Evolutionary conservation across 257 asterid species (phyloP).

Genomic region (Solanum pennellii): DNA sequence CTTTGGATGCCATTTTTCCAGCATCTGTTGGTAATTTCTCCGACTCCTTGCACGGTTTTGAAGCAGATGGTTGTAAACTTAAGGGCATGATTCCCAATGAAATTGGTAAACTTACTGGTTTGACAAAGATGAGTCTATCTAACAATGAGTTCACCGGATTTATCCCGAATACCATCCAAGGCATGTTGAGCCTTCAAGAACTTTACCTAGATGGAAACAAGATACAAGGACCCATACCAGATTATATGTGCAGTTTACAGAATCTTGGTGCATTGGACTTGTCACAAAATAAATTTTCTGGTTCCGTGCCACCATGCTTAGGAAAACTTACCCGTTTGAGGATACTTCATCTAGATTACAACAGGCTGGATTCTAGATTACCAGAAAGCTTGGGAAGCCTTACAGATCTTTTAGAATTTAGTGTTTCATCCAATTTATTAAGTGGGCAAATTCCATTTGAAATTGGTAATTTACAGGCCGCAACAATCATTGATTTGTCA

Average conservation of each 20-base stretch:
- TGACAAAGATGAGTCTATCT: background rate
- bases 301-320: background rate
- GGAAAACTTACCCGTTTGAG: background rate
- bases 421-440: background rate
- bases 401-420: background rate
- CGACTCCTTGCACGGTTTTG: background rate
- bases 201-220: background rate
- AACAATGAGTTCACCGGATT: background rate
- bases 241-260: background rate
- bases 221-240: background rate
- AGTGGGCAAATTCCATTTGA: background rate
- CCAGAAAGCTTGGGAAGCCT: background rate
- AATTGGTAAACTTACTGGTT: background rate
- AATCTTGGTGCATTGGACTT: background rate
- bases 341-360: background rate
- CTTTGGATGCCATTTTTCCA: background rate
- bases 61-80: background rate
- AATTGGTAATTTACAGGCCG: background rate
- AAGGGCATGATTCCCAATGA: background rate
- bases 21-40: background rate
- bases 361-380: background rate
- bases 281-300: background rate
- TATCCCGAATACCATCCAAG: background rate
- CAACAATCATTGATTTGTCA: background rate
- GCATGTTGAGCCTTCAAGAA: background rate